Evolutionary conservation across 1,284 basidiomycete genomes (phyloP).

Genomic region (Cutaneotrichosporon arboriforme): DNA sequence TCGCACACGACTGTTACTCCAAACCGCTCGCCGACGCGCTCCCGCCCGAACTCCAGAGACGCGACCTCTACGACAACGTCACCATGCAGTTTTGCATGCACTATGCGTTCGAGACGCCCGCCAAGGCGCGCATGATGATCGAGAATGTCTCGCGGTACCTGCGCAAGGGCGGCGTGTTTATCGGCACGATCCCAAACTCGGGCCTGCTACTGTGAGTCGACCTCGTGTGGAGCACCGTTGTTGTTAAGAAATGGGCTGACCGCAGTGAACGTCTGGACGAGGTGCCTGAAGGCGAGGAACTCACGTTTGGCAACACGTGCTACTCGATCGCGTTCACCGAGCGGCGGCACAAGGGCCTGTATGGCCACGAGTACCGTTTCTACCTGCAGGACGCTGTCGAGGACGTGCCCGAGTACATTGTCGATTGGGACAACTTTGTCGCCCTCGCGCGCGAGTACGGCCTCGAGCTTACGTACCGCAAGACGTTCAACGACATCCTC

Average conservation of each 20-base stretch:
- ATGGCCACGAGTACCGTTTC: constrained; percentile 91
- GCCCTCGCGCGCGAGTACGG: constrained; percentile 75
- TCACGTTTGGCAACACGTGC: constrained; percentile 83
- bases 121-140: constrained; percentile 86
- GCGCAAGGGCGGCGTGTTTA: constrained; percentile 75
- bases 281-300: constrained; percentile 59
- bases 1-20: constrained; percentile 81
- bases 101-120: constrained; percentile 87
- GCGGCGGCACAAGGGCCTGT: constrained; percentile 58
- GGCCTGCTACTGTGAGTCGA: constrained; percentile 66
- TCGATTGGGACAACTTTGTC: constrained; percentile 88
- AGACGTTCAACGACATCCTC: constrained; percentile 83
- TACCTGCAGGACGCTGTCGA: constrained; percentile 91
- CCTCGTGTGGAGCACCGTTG: not conserved
- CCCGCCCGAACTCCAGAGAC: constrained; percentile 55
- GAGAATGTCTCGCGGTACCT: constrained; percentile 81
- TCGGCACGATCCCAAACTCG: constrained; percentile 90
- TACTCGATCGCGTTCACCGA: constrained; percentile 83
- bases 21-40: constrained; percentile 65
- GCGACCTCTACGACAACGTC: constrained; percentile 74
- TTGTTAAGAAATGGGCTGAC: not conserved
- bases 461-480: constrained; percentile 68
- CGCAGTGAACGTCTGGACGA: constrained; percentile 60
- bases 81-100: constrained; percentile 99
- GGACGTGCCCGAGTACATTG: constrained; percentile 94